These are phyloP conservation scores for Podospora sp. DNA, from an alignment of 495 filamentous ascomycete genomes.

Conservation along the genomic window DNA sequence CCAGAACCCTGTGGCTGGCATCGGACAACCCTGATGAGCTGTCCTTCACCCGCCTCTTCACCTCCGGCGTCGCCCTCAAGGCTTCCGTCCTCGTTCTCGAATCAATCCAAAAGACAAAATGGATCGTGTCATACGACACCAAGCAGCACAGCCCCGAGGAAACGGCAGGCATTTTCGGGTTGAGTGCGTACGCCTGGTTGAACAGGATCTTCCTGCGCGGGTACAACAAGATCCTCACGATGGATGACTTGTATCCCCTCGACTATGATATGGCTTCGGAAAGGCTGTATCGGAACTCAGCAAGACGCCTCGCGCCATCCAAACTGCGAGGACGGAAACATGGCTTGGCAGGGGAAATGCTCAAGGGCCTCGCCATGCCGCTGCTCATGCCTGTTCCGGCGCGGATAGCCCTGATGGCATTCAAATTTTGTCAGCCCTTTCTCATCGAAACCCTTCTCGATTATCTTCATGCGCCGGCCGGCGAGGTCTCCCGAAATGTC, in stretches of 20 bases:
- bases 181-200: slow-evolving; percentile 31
- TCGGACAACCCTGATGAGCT: slow-evolving; percentile 33
- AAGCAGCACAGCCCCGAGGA: slow-evolving; percentile 54
- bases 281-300: slow-evolving; percentile 15
- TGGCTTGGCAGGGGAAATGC: slow-evolving; percentile 27
- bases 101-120: slow-evolving; percentile 53
- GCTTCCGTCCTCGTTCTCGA: slow-evolving; percentile 56
- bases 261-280: slow-evolving; percentile 37
- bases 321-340: slow-evolving; percentile 16
- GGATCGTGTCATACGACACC: slow-evolving; percentile 31
- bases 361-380: slow-evolving; percentile 27
- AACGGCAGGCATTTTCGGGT: slow-evolving; percentile 51
- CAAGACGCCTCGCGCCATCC: slow-evolving; percentile 17
- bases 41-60: slow-evolving; percentile 49
- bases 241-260: slow-evolving; percentile 30
- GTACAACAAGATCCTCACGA: slow-evolving; percentile 23
- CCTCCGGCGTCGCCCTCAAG: slow-evolving; percentile 51
- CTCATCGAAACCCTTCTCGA: slow-evolving; percentile 58
- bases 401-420: slow-evolving; percentile 38
- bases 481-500: slow-evolving; percentile 42
- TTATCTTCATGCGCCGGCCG: slow-evolving; percentile 47
- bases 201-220: slow-evolving; percentile 28
- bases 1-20: slow-evolving; percentile 62
- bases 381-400: slow-evolving; percentile 38
- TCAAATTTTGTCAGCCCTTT: slow-evolving; percentile 67